Base-by-base conservation (phyloP, 768 basidiomycete genomes). In the Trametes cinnabarina region DNA sequence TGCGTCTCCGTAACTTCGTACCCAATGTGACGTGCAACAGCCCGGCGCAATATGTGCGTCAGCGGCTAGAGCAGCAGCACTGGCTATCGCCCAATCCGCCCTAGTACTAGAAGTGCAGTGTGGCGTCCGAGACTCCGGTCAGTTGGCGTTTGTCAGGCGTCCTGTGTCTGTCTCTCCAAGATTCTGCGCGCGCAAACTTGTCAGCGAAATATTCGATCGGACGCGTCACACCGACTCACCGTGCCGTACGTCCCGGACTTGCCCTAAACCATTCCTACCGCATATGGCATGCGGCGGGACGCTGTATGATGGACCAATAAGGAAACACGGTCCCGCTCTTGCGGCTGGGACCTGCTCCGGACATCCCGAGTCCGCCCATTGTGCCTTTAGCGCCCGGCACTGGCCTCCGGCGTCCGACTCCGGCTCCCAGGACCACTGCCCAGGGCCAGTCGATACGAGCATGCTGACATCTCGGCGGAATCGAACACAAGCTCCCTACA, bases 171-270 rank as follows among this genome's bases (percentile, higher is more conserved):
- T 25, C 30, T 20, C 41, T 34, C 44, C 19, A 42, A 20, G 40
- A 43, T 47, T 47, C 52, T 51, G 53, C 37, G 46, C 47, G 11
- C 34, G 51, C 34, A 14, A 34, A 25, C 26, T 48, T 52, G 57
- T 59, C 63, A 59, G 60, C 57, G 55, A 53, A 53, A 55, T 54
- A 52, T 55, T 40, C 59, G 55, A 64, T 55, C 62, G 58, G 55
- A 41, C 55, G 51, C 55, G 41, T 51, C 47, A 35, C 60, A 40
- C 60, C 60, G 59, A 49, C 49, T 55, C 58, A 58, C 58, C 63
- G 63, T 57, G 57, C 62, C 62, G 62, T 44, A 59, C 49, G 20
- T 48, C 51, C 61, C 61, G 63, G 50, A 17, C 62, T 59, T 63
- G 62, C 62, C 63, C 63, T 62, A 53, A 62, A 65, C 20, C 50